A percentile compares a stretch with the other conserved stretches of the same genome.
These are phyloP conservation scores for Boechera stricta DNA, from an alignment of 345 rosid genomes.

Conservation along the genomic window DNA sequence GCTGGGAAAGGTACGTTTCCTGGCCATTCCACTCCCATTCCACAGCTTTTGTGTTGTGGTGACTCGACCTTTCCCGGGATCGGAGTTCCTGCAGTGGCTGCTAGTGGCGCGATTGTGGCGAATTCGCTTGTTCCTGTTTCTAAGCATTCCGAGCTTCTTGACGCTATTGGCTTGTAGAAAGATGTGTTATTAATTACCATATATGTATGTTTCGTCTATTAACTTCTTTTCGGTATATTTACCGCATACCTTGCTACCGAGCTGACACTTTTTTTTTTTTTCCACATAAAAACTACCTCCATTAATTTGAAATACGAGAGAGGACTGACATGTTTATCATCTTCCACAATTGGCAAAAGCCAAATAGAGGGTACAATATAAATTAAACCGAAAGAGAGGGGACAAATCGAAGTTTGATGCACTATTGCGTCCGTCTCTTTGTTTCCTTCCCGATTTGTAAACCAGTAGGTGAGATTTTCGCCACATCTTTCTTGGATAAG, in stretches of 20 bases:
- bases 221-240: too few relatives aligned
- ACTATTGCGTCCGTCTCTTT: too few relatives aligned
- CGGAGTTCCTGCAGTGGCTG: slow-evolving; percentile 93
- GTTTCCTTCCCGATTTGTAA: too few relatives aligned
- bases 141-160: slow-evolving; percentile 83
- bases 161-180: slow-evolving; percentile 74
- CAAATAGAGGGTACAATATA: too few relatives aligned
- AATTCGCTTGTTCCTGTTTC: slow-evolving; percentile 79
- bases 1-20: slow-evolving; percentile 85
- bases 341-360: too few relatives aligned
- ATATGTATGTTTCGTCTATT: neutral
- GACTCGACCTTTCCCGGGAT: slow-evolving; percentile 96
- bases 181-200: slow-evolving; percentile 9
- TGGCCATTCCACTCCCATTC: slow-evolving; percentile 79
- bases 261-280: neutral
- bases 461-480: too few relatives aligned
- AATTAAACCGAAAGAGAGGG: too few relatives aligned
- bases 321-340: too few relatives aligned
- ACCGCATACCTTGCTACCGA: neutral
- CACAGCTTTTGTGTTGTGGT: slow-evolving; percentile 83
- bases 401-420: too few relatives aligned
- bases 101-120: slow-evolving; percentile 94
- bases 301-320: too few relatives aligned
- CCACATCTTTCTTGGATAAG: too few relatives aligned
- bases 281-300: too few relatives aligned